Evolutionary conservation across 768 basidiomycete genomes (phyloP).

Genomic region (Lactifluus volemus): DNA sequence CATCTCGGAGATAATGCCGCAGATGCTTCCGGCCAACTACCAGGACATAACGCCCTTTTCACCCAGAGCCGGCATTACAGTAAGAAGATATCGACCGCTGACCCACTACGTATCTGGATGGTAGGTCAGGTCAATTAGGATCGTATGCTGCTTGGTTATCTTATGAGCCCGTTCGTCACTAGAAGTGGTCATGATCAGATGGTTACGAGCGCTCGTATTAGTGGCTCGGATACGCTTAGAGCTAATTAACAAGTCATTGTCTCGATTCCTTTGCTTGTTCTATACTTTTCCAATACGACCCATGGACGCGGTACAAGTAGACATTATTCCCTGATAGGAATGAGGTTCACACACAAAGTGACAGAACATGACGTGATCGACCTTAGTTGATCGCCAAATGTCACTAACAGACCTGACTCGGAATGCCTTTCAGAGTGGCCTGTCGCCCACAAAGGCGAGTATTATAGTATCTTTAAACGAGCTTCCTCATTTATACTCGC

Average conservation of each 20-base stretch:
- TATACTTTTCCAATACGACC: background rate
- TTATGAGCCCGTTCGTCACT: background rate
- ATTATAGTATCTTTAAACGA: background rate
- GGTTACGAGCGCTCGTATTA: background rate
- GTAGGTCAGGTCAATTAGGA: conserved; percentile 4
- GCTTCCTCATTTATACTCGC: conserved; percentile 6
- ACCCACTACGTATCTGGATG: conserved; percentile 11
- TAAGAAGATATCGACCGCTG: conserved; percentile 14
- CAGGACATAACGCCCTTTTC: conserved; percentile 4
- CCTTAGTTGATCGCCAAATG: conserved; percentile 33
- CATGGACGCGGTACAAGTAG: background rate
- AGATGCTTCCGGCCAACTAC: conserved; percentile 10
- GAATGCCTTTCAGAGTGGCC: conserved; percentile 65
- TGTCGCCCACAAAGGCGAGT: conserved; percentile 54
- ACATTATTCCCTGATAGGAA: background rate
- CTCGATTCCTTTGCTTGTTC: background rate
- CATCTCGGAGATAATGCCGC: conserved; percentile 14
- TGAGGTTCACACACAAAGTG: background rate
- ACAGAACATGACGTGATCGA: background rate
- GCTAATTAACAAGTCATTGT: background rate
- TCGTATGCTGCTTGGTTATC: background rate
- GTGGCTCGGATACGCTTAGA: background rate
- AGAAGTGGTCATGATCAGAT: background rate
- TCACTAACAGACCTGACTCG: conserved; percentile 61
- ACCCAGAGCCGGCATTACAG: conserved; percentile 3